phyloP scores from a whole-genome alignment of 495 filamentous ascomycete genomes.

The Aspergillus coremiiformis region DNA sequence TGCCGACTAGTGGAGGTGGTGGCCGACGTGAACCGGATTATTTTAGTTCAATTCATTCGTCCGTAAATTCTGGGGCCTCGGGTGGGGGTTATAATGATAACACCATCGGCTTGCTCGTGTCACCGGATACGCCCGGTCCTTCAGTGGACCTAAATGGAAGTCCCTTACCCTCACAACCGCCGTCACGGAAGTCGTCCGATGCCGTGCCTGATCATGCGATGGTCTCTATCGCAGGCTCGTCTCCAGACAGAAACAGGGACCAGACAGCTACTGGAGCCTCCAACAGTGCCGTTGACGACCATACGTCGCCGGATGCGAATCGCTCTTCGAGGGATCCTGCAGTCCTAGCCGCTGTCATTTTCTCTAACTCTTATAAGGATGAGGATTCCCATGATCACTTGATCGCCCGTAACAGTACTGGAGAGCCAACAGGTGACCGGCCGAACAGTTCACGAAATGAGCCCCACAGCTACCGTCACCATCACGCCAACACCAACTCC shows the following conservation, averaged over 20 bases:
- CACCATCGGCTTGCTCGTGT: slow-evolving; percentile 32
- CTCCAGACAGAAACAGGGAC: slow-evolving; percentile 4
- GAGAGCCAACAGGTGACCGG: slow-evolving; percentile 20
- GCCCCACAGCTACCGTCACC: slow-evolving; percentile 16
- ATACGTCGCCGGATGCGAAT: slow-evolving; percentile 4
- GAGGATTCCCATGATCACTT: slow-evolving; percentile 8
- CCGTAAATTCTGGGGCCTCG: slow-evolving; percentile 9
- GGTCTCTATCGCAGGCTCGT: slow-evolving; percentile 20
- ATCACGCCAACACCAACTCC: slow-evolving; percentile 34
- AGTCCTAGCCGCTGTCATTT: slow-evolving; percentile 27
- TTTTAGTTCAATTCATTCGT: slow-evolving; percentile 18
- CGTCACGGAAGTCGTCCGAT: slow-evolving; percentile 33
- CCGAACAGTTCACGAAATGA: slow-evolving; percentile 30
- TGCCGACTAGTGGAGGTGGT: slow-evolving; percentile 3
- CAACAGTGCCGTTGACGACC: background rate
- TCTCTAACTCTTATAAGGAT: slow-evolving; percentile 18
- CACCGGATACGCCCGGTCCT: slow-evolving; percentile 35
- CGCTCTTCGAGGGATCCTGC: slow-evolving; percentile 22
- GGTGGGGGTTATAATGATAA: slow-evolving; percentile 28
- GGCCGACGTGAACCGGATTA: slow-evolving; percentile 9
- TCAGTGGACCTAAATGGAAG: slow-evolving; percentile 36
- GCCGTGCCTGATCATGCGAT: slow-evolving; percentile 29
- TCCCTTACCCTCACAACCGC: slow-evolving; percentile 13
- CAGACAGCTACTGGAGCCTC: background rate
- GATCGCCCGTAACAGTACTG: slow-evolving; percentile 12